Evolutionary conservation across 768 basidiomycete species (phyloP).

Genomic region (Melanogaster broomeanus): DNA sequence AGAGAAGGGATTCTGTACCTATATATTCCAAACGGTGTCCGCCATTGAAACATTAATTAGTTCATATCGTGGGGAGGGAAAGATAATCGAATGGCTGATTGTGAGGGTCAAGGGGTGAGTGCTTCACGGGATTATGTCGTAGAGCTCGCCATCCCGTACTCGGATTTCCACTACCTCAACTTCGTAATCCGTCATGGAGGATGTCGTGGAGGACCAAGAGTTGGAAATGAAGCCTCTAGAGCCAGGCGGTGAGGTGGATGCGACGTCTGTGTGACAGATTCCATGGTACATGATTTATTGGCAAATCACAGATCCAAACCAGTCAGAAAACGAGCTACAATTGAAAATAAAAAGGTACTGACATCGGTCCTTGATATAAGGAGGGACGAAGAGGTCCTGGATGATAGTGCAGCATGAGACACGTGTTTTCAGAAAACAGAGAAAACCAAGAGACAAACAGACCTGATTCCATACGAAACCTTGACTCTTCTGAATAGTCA

Average conservation of each 20-base stretch:
- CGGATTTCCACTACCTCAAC: constrained; percentile 89
- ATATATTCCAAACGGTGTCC: constrained; percentile 13
- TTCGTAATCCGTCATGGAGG: constrained; percentile 72
- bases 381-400: constrained; percentile 86
- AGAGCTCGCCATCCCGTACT: constrained; percentile 75
- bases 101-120: neutral
- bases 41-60: constrained; percentile 11
- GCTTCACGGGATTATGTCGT: constrained; percentile 67
- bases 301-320: neutral
- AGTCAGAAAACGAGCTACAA: constrained; percentile 10
- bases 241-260: constrained; percentile 81
- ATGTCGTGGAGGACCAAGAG: constrained; percentile 67
- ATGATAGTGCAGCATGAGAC: neutral
- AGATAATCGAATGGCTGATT: neutral
- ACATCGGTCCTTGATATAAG: constrained; percentile 92
- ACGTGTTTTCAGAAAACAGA: no score
- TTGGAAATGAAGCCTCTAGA: constrained; percentile 65
- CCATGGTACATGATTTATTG: neutral
- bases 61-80: neutral
- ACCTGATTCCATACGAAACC: constrained; percentile 94
- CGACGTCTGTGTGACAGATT: constrained; percentile 63
- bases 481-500: constrained; percentile 85
- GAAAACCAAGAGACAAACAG: constrained; percentile 24
- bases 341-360: constrained; percentile 37
- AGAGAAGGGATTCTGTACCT: constrained; percentile 9